phyloP scores from a whole-genome alignment of 768 basidiomycete genomes.

The Megacollybia marginata region DNA sequence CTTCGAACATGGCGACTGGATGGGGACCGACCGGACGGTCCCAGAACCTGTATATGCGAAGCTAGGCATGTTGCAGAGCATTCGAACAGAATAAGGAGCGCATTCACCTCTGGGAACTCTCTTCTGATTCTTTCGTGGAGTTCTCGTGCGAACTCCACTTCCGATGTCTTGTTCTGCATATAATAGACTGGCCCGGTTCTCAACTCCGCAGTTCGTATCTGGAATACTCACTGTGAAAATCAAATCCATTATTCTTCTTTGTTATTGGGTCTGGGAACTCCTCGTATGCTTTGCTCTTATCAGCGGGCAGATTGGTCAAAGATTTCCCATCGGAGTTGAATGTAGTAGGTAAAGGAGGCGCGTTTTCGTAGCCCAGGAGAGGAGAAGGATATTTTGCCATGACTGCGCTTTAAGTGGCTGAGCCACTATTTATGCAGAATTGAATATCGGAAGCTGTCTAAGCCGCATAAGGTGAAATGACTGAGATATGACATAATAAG shows the following conservation, averaged over 20 bases:
- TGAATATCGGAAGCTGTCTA: too few relatives aligned
- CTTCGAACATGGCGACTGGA: constrained; percentile 66
- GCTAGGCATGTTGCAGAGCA: constrained; percentile 23
- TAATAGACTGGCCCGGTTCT: constrained; percentile 46
- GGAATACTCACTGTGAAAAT: constrained; percentile 58
- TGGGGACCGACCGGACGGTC: constrained; percentile 64
- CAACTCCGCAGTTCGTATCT: too few relatives aligned
- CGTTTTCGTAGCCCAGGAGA: constrained; percentile 29
- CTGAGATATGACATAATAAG: too few relatives aligned
- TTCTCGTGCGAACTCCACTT: constrained; percentile 42
- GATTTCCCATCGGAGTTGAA: constrained; percentile 53
- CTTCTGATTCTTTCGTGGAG: constrained; percentile 51
- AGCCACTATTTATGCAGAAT: too few relatives aligned
- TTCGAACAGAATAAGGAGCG: neutral
- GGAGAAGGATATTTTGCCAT: constrained; percentile 10
- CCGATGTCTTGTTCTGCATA: constrained; percentile 33
- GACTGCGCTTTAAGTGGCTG: too few relatives aligned
- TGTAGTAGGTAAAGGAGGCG: constrained; percentile 33
- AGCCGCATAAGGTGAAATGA: too few relatives aligned
- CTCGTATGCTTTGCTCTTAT: constrained; percentile 44
- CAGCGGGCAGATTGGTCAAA: constrained; percentile 37
- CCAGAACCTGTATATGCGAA: constrained; percentile 56
- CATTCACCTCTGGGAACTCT: constrained; percentile 61
- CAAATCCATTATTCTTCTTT: constrained; percentile 52
- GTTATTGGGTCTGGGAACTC: constrained; percentile 49